These are phyloP conservation scores for Pseudocercospora ulei DNA, from an alignment of 2,329 filamentous ascomycete genomes.

Conservation along the genomic window DNA sequence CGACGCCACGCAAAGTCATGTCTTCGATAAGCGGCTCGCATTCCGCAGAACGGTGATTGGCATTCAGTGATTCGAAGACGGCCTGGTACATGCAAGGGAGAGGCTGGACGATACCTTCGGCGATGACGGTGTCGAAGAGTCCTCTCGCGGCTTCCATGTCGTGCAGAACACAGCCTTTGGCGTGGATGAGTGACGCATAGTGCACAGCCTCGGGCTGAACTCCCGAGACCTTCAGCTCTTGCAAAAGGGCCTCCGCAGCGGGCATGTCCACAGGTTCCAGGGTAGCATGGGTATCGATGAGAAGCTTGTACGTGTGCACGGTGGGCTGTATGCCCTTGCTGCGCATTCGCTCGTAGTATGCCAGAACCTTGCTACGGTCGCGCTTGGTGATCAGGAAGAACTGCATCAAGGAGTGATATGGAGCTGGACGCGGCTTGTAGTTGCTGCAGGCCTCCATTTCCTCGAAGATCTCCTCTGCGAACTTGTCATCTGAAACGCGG, in stretches of 20 bases:
- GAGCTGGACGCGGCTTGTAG: constrained; percentile 93
- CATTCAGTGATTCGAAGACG: constrained; percentile 93
- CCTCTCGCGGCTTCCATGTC: constrained; percentile 74
- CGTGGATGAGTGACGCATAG: constrained; percentile 91
- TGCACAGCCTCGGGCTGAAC: constrained; percentile 82
- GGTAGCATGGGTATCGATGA: constrained; percentile 90
- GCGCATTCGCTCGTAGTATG: constrained; percentile 93
- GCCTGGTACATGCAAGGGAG: constrained; percentile 91
- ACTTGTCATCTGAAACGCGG: constrained; percentile 93
- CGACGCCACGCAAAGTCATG: constrained; percentile 65
- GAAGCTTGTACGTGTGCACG: constrained; percentile 91
- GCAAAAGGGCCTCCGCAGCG: constrained; percentile 74
- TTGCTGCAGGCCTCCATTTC: constrained; percentile 99
- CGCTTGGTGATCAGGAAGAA: constrained; percentile 98
- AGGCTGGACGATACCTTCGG: constrained; percentile 55
- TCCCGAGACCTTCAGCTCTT: constrained; percentile 63
- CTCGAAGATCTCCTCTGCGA: constrained; percentile 94
- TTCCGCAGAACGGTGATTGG: constrained; percentile 73
- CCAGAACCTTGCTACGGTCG: constrained; percentile 83
- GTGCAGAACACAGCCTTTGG: constrained; percentile 85
- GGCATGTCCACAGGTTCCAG: constrained; percentile 83
- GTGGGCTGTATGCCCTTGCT: constrained; percentile 78
- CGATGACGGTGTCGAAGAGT: constrained; percentile 72
- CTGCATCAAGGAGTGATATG: constrained; percentile 99
- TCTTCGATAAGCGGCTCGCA: constrained; percentile 59